Percentiles rank a stretch among this genome's conserved stretches.
These are phyloP conservation scores for Aspergillus kassunensis DNA, from an alignment of 495 filamentous ascomycete genomes.

Conservation along the genomic window DNA sequence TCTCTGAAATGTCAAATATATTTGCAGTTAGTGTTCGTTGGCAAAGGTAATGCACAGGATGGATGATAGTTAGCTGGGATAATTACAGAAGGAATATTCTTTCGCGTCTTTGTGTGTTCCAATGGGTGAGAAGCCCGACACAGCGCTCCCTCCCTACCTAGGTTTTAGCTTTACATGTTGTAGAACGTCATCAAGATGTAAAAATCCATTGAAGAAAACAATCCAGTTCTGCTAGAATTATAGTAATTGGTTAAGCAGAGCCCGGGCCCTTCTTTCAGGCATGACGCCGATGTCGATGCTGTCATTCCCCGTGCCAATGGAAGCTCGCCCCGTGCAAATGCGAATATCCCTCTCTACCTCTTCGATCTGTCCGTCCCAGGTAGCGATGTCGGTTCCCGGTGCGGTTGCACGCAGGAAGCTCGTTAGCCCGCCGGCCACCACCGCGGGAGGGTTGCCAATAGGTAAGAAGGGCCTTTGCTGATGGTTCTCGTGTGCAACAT, in stretches of 20 bases:
- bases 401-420: slow-evolving; percentile 14
- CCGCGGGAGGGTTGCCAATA: background rate
- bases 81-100: too few relatives aligned
- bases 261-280: background rate
- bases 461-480: background rate
- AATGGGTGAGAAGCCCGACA: too few relatives aligned
- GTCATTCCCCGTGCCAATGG: background rate
- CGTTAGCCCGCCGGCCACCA: slow-evolving; percentile 16
- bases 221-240: background rate
- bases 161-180: too few relatives aligned
- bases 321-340: background rate
- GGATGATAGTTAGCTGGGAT: too few relatives aligned
- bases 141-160: too few relatives aligned
- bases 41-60: background rate
- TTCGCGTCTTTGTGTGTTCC: too few relatives aligned
- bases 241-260: background rate
- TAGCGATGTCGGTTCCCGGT: slow-evolving; percentile 23
- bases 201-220: too few relatives aligned
- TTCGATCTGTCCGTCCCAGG: slow-evolving; percentile 10
- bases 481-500: too few relatives aligned
- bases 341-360: background rate
- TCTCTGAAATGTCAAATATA: background rate
- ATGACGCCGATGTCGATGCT: background rate
- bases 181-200: too few relatives aligned
- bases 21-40: background rate